A percentile compares a stretch with the other conserved stretches of the same genome.
These are phyloP conservation scores for Areca catechu DNA, from an alignment of 176 grass and related monocot genomes.

Conservation along the genomic window DNA sequence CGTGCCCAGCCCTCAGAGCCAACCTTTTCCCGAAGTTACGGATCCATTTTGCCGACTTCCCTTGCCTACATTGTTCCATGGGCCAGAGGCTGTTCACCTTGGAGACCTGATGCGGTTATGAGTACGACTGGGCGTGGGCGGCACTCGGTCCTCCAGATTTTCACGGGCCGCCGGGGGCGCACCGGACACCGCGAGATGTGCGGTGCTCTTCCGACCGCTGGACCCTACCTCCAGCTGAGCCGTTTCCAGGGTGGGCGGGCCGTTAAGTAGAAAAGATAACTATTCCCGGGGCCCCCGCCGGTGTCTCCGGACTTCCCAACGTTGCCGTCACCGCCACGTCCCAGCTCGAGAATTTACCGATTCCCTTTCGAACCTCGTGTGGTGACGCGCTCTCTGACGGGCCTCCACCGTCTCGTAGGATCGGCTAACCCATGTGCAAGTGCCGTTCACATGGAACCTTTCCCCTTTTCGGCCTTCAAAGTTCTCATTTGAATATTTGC, in stretches of 20 bases:
- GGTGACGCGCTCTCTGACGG: constrained; percentile 16
- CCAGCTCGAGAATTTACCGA: no score
- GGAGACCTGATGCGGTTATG: constrained; percentile 51
- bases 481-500: constrained; percentile 66
- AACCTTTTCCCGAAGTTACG: no score
- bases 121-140: constrained; percentile 26
- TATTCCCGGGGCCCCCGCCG: no score
- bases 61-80: constrained; percentile 46
- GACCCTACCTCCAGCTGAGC: no score
- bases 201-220: constrained; percentile 48
- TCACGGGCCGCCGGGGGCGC: constrained; percentile 53
- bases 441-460: constrained; percentile 59
- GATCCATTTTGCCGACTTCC: constrained; percentile 40
- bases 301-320: no score
- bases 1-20: no score
- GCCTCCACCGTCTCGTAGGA: constrained; percentile 35
- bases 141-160: constrained; percentile 40
- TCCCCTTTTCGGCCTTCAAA: constrained; percentile 54
- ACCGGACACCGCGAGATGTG: constrained; percentile 51
- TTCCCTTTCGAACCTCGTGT: constrained; percentile 24
- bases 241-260: no score
- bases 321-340: no score
- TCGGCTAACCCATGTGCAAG: constrained; percentile 43
- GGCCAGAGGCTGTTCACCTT: constrained; percentile 45
- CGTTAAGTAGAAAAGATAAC: no score